These are phyloP conservation scores for Arthrobotrys pseudoclavata DNA, from an alignment of 2,329 filamentous ascomycete genomes.

Conservation along the genomic window DNA sequence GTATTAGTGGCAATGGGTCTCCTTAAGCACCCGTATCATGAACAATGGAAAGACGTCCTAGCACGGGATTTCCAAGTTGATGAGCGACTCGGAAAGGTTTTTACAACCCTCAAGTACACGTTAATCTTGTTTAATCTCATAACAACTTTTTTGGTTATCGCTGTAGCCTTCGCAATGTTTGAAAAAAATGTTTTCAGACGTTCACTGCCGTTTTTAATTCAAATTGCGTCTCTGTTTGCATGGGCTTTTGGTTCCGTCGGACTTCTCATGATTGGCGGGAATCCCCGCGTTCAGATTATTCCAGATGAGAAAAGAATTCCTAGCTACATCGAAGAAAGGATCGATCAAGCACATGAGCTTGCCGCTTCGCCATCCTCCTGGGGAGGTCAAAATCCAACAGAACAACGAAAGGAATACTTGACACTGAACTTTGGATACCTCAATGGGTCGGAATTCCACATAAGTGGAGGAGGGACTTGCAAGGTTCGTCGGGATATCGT, in stretches of 20 bases:
- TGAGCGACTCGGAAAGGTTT: slow-evolving; percentile 25
- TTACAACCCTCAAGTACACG: slow-evolving; percentile 8
- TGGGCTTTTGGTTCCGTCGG: slow-evolving; percentile 44
- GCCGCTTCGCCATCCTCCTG: slow-evolving; percentile 9
- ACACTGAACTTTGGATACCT: slow-evolving; percentile 34
- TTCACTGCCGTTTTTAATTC: slow-evolving; percentile 29
- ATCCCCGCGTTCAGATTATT: slow-evolving; percentile 39
- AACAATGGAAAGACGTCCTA: slow-evolving; percentile 14
- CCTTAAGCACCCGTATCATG: slow-evolving; percentile 24
- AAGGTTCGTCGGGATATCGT: slow-evolving; percentile 25
- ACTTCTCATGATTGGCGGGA: slow-evolving; percentile 46
- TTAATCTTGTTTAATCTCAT: slow-evolving; percentile 35
- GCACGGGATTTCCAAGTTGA: slow-evolving; percentile 33
- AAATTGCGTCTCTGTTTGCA: slow-evolving; percentile 35
- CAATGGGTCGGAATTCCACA: slow-evolving; percentile 27
- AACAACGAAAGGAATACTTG: slow-evolving; percentile 19
- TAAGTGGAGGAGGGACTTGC: slow-evolving; percentile 22
- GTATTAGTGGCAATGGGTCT: slow-evolving; percentile 33
- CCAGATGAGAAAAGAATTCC: slow-evolving; percentile 20
- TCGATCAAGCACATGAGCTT: slow-evolving; percentile 15
- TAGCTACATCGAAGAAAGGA: slow-evolving; percentile 23
- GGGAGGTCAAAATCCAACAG: slow-evolving; percentile 1
- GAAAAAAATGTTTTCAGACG: slow-evolving; percentile 28
- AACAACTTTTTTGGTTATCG: slow-evolving; percentile 19
- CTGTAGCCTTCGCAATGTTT: slow-evolving; percentile 37